Percentiles rank a stretch among this genome's conserved stretches.
phyloP scores from a whole-genome alignment of 2,329 filamentous ascomycete species.

The Davidsoniella virescens region DNA sequence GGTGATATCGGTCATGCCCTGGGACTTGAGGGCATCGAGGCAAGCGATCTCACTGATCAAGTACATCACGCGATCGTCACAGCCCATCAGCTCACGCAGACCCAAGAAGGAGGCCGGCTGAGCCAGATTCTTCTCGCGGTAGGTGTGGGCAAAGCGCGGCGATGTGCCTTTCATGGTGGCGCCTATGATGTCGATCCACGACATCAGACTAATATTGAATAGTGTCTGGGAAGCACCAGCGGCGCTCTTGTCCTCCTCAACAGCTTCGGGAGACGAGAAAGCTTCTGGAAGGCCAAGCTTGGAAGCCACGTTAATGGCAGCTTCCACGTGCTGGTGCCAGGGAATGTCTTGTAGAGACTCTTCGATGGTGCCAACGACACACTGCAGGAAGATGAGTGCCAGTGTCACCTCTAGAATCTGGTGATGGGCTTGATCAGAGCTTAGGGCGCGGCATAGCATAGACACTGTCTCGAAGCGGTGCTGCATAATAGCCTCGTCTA shows the following conservation, averaged over 20 bases:
- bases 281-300: constrained; percentile 51
- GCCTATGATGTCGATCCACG: constrained; percentile 96
- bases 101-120: constrained; percentile 45
- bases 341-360: constrained; percentile 80
- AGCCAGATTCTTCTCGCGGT: constrained; percentile 82
- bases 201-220: constrained; percentile 87
- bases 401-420: constrained; percentile 85
- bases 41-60: constrained; percentile 95
- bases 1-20: constrained; percentile 69
- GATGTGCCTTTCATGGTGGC: constrained; percentile 79
- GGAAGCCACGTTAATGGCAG: constrained; percentile 67
- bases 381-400: constrained; percentile 93
- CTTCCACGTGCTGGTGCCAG: constrained; percentile 95
- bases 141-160: constrained; percentile 84
- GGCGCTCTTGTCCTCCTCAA: neutral
- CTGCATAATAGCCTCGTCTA: constrained; percentile 81
- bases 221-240: constrained; percentile 38
- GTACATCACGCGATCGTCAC: constrained; percentile 94
- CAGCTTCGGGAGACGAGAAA: neutral
- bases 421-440: constrained; percentile 64
- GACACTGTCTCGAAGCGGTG: constrained; percentile 81
- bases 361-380: constrained; percentile 71
- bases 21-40: constrained; percentile 71
- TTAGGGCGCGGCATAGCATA: constrained; percentile 67
- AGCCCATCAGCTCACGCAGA: constrained; percentile 87